A percentile compares a stretch with the other conserved stretches of the same genome.
phyloP scores from a whole-genome alignment of 2,329 filamentous ascomycete species.

The Geoglossum cookeanum region DNA sequence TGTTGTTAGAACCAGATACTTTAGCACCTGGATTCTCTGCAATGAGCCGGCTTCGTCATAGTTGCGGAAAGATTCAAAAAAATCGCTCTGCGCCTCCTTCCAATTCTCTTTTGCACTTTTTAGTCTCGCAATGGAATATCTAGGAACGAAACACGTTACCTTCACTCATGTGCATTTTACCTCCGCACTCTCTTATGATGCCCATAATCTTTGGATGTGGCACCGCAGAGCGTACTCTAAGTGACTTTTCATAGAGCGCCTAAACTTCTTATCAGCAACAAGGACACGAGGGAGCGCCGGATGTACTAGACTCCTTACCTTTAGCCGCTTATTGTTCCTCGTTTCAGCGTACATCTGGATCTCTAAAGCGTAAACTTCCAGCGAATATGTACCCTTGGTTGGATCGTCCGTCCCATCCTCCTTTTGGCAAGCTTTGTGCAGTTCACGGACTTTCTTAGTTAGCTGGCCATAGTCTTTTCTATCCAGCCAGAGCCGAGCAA shows the following conservation, averaged over 20 bases:
- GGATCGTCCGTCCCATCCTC: constrained; percentile 79
- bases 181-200: constrained; percentile 93
- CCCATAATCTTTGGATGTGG: constrained; percentile 98
- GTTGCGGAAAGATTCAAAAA: constrained; percentile 96
- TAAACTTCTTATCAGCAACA: constrained; percentile 11
- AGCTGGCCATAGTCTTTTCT: constrained; percentile 72
- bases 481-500: constrained; percentile 78
- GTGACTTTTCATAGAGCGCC: constrained; percentile 72
- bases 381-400: constrained; percentile 86
- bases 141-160: constrained; percentile 17
- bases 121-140: constrained; percentile 3
- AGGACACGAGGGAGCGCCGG: not conserved
- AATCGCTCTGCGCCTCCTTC: constrained; percentile 92
- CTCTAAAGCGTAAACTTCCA: constrained; percentile 91
- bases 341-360: constrained; percentile 98
- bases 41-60: constrained; percentile 96
- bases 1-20: constrained; percentile 87
- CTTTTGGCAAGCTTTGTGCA: constrained; percentile 75
- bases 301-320: constrained; percentile 28
- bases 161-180: constrained; percentile 99
- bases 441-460: constrained; percentile 64
- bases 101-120: constrained; percentile 52
- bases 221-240: constrained; percentile 88
- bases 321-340: constrained; percentile 92
- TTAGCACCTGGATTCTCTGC: constrained; percentile 90